Percentiles rank a stretch among this genome's conserved stretches.
Conservation (phyloP, 306 rosid genomes). For the Elaeagnus macrophylla region DNA sequence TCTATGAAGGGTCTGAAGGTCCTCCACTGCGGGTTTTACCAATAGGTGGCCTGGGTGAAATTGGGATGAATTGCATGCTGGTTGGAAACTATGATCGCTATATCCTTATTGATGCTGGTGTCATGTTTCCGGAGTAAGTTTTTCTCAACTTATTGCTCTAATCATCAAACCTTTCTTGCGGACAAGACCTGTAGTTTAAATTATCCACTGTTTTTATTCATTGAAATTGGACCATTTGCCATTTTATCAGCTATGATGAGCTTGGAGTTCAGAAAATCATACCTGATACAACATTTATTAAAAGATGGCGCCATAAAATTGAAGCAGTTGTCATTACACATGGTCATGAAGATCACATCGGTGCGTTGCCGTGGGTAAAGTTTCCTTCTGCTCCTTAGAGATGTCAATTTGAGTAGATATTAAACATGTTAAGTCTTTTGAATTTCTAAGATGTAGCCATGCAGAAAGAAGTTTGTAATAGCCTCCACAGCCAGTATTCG, state of each 20-base stretch:
- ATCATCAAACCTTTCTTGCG: too few relatives aligned
- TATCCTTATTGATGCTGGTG: conserved; percentile 88
- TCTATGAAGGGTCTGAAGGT: conserved; percentile 87
- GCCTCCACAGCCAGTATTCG: too few relatives aligned
- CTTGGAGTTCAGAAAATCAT: conserved; percentile 94
- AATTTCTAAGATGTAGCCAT: background rate
- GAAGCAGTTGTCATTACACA: conserved; percentile 93
- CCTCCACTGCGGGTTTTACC: conserved; percentile 94
- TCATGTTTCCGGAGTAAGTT: conserved; percentile 91
- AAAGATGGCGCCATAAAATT: conserved; percentile 91
- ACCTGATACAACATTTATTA: conserved; percentile 94
- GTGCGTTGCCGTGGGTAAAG: conserved; percentile 99
- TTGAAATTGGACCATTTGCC: conserved; percentile 18
- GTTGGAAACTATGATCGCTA: conserved; percentile 93
- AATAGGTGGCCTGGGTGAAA: conserved; percentile 95
- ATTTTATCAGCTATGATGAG: conserved; percentile 71
- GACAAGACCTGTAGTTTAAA: too few relatives aligned
- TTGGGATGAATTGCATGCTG: conserved; percentile 98
- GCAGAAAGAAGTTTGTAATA: background rate
- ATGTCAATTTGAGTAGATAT: conserved; percentile 7
- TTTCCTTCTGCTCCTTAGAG: conserved; percentile 31
- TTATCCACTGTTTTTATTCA: conserved; percentile 7
- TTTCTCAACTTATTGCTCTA: too few relatives aligned
- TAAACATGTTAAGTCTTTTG: background rate
- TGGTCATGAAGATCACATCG: conserved; percentile 98